Evolutionary conservation across 352 stramenopile species (phyloP).

Genomic region (Phytophthora citrophthora): DNA sequence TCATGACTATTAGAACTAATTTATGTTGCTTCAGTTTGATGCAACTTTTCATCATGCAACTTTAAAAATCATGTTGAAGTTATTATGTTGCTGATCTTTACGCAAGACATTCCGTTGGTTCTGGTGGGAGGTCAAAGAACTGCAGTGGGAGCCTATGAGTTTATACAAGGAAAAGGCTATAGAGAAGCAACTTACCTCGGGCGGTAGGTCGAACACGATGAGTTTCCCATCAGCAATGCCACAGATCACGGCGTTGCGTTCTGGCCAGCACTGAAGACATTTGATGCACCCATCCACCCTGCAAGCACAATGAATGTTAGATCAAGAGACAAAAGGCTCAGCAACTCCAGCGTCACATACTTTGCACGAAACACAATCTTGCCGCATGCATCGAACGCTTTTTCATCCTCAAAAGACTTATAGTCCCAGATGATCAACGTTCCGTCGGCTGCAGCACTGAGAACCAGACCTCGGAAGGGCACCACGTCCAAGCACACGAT

Average conservation of each 20-base stretch:
- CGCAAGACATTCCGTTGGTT: slow-evolving; percentile 7
- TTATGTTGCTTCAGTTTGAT: background rate
- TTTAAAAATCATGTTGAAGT: background rate
- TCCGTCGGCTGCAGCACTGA: slow-evolving; percentile 60
- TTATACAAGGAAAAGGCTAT: background rate
- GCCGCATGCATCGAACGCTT: slow-evolving; percentile 45
- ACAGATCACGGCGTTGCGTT: slow-evolving; percentile 35
- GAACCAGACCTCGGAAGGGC: slow-evolving; percentile 39
- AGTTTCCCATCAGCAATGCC: slow-evolving; percentile 41
- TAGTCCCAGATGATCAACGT: slow-evolving; percentile 74
- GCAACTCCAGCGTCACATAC: slow-evolving; percentile 29
- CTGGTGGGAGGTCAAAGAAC: slow-evolving; percentile 20
- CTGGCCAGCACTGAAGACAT: slow-evolving; percentile 43
- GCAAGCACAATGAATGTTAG: background rate
- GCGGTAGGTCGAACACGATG: slow-evolving; percentile 35
- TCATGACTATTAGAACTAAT: slow-evolving; percentile 3
- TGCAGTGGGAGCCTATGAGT: slow-evolving; percentile 1
- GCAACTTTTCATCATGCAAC: background rate
- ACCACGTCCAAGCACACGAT: slow-evolving; percentile 65
- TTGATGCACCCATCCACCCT: slow-evolving; percentile 41
- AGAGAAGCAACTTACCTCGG: slow-evolving; percentile 16
- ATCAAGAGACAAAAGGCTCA: background rate
- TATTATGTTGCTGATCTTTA: background rate
- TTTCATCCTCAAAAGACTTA: slow-evolving; percentile 44
- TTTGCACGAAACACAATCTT: slow-evolving; percentile 51